A percentile compares a stretch with the other conserved stretches of the same genome.
Evolutionary conservation across 768 basidiomycete genomes (phyloP).

Genomic region (Russula sp.): DNA sequence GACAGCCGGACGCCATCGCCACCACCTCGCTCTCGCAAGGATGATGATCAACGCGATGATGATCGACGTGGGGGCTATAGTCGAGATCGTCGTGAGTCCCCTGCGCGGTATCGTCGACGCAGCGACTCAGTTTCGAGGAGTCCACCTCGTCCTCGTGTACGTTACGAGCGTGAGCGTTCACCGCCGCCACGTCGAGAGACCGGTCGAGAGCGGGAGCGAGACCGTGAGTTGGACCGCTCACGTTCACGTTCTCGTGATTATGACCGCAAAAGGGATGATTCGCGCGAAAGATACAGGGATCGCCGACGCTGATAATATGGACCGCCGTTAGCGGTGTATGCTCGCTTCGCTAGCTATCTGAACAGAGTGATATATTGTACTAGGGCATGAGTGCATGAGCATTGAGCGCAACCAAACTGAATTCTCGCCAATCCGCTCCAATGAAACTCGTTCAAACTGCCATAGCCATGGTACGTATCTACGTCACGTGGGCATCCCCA

Average conservation of each 20-base stretch:
- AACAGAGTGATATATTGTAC: too few relatives aligned
- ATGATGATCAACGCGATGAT: constrained; percentile 10
- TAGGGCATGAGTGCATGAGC: too few relatives aligned
- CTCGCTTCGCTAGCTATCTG: too few relatives aligned
- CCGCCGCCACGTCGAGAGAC: constrained; percentile 21
- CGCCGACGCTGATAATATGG: constrained; percentile 25
- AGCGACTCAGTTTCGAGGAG: constrained; percentile 23
- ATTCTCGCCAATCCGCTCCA: too few relatives aligned
- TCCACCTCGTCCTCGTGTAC: constrained; percentile 24
- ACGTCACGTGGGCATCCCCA: too few relatives aligned
- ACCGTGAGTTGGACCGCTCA: not conserved
- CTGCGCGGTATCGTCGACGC: constrained; percentile 22
- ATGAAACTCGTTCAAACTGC: too few relatives aligned
- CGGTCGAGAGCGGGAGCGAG: constrained; percentile 9
- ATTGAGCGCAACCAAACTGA: too few relatives aligned
- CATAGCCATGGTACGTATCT: too few relatives aligned
- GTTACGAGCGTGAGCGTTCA: constrained; percentile 14
- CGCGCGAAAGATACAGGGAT: constrained; percentile 25
- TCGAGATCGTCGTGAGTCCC: constrained; percentile 12
- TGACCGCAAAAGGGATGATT: constrained; percentile 26
- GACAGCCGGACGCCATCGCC: constrained; percentile 23
- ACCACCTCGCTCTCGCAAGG: constrained; percentile 19
- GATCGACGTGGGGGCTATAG: constrained; percentile 10
- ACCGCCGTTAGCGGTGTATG: too few relatives aligned
- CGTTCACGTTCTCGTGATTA: constrained; percentile 11